These are phyloP conservation scores for Monosporozyma yasuniensis DNA, from an alignment of 805 yeast species.

Conservation along the genomic window DNA sequence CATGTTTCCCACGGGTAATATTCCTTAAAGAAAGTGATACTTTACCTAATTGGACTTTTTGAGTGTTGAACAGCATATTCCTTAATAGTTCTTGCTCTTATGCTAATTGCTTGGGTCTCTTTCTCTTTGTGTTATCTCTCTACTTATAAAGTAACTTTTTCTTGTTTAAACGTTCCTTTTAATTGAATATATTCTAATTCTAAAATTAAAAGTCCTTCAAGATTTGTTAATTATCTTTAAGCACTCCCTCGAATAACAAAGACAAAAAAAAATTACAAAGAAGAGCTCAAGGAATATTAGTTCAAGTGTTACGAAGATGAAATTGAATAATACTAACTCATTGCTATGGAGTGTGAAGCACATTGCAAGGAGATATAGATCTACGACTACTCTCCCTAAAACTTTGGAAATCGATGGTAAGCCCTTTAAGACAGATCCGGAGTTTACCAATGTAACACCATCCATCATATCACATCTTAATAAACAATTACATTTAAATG, in stretches of 20 bases:
- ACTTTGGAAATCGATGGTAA: conserved; percentile 36
- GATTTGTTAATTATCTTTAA: background rate
- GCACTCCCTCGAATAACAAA: background rate
- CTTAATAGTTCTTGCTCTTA: background rate
- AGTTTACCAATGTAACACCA: conserved; percentile 79
- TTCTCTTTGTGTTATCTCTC: background rate
- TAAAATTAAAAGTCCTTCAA: background rate
- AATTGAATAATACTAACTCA: background rate
- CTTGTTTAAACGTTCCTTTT: background rate
- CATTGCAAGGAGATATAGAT: background rate
- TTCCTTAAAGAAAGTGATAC: background rate
- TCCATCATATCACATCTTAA: conserved; percentile 60
- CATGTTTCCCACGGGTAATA: conserved; percentile 33
- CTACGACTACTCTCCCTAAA: conserved; percentile 1
- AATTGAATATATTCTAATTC: background rate
- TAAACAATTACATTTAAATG: conserved; percentile 62
- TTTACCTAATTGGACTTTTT: background rate
- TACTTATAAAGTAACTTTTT: background rate
- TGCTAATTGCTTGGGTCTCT: background rate
- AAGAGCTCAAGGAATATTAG: too few species aligned
- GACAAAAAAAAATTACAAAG: background rate
- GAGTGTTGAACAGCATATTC: background rate
- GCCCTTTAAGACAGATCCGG: conserved; percentile 47
- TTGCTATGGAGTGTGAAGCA: background rate
- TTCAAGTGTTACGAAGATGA: background rate